Percentiles rank a stretch among this genome's conserved stretches.
Conservation (phyloP, 441 rosid genomes). For the Gossypium davidsonii region DNA sequence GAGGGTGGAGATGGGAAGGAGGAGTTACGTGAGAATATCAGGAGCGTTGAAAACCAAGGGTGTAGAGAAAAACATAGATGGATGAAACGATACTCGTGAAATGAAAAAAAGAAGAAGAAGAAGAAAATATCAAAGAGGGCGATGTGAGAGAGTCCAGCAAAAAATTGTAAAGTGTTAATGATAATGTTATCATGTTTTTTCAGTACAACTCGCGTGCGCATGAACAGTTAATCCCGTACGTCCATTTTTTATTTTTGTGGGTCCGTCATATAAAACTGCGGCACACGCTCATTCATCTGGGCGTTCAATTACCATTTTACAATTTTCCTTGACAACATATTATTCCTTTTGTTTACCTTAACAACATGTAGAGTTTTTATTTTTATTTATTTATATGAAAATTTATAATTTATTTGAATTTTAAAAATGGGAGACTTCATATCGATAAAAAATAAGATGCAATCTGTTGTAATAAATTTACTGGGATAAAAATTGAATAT, state of each 20-base stretch:
- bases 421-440: too few species aligned
- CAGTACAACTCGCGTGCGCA: conserved; percentile 30
- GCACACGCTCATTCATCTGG: conserved; percentile 1
- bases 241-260: conserved; percentile 19
- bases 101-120: too few species aligned
- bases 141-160: conserved; percentile 10
- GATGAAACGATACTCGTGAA: neutral
- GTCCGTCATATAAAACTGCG: conserved; percentile 7
- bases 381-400: too few species aligned
- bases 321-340: neutral
- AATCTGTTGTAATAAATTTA: too few species aligned
- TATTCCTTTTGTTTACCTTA: neutral
- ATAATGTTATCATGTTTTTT: conserved; percentile 26
- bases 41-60: neutral
- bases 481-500: too few species aligned
- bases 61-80: neutral
- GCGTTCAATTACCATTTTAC: neutral
- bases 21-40: neutral
- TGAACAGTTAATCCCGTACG: conserved; percentile 25
- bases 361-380: too few species aligned
- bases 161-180: conserved; percentile 15
- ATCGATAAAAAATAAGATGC: too few species aligned
- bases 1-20: conserved; percentile 2
- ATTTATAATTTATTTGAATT: neutral
- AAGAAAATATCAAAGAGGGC: neutral